Evolutionary conservation across 495 filamentous ascomycete species (phyloP).

Genomic region (Podospora sp.): DNA sequence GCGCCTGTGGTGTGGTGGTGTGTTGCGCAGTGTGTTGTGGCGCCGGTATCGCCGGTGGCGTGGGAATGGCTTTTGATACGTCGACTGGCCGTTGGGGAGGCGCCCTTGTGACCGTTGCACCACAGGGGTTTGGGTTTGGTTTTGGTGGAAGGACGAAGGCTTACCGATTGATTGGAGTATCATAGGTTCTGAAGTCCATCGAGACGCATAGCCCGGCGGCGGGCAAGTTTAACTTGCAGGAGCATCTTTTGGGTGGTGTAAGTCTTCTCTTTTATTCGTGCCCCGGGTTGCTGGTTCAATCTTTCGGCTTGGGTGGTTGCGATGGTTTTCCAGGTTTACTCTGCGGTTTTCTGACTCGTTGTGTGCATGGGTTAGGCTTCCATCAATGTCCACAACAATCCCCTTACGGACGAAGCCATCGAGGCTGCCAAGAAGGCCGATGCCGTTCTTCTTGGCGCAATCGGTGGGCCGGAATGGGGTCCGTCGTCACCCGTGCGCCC

Average conservation of each 20-base stretch:
- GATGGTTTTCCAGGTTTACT: not conserved
- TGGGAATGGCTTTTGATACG: constrained; percentile 1
- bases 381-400: constrained; percentile 77
- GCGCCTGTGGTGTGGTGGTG: not conserved
- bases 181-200: constrained; percentile 73
- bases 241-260: constrained; percentile 92
- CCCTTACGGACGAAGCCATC: constrained; percentile 85
- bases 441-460: constrained; percentile 90
- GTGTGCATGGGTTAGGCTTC: constrained; percentile 61
- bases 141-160: not conserved
- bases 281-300: too few species aligned
- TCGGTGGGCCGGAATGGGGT: constrained; percentile 98
- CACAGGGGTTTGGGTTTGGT: not conserved
- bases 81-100: not conserved
- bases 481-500: constrained; percentile 79
- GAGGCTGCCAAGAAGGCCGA: constrained; percentile 85
- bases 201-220: constrained; percentile 67
- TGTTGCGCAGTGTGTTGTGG: not conserved
- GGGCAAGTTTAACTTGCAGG: constrained; percentile 82
- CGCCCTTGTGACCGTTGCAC: not conserved
- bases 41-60: not conserved
- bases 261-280: constrained; percentile 40
- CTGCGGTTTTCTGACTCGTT: too few species aligned
- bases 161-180: constrained; percentile 21
- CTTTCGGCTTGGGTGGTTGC: not conserved